Evolutionary conservation across 2,329 filamentous ascomycete species (phyloP), one percentile per base, ranked within the genome.

Genomic region (Nemania sp.): DNA sequence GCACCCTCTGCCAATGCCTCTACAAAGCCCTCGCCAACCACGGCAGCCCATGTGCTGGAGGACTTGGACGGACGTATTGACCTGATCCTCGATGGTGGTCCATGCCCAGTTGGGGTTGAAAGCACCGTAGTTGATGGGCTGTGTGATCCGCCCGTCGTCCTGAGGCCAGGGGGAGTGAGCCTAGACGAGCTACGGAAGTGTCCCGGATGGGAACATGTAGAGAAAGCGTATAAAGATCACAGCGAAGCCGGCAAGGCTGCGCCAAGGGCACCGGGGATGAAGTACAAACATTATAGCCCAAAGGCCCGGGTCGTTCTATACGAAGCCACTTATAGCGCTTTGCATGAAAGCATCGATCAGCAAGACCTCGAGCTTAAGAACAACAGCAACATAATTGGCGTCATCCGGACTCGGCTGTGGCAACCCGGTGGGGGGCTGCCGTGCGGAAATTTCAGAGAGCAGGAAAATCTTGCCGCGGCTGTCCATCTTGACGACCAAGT

Each of bases 201-300:
- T 71, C 79, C 83, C 0, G 94, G 94, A 0, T 99, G 95, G 94
- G 89, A 92, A 72, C 78, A 84, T 40, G 90, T 92, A 1, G 81
- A 83, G 63, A 86, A 89, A 60, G 94, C 85, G 11, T 98, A 97
- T 75, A 87, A 89, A 71, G 92, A 97, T 69, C 83, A 83, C 59
- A 86, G 86, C 15, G 86, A 91, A 69, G 81, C 85, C 18, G 88
- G 85, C 5, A 85, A 84, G 52, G 61, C 64, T n/a, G 82, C 83
- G 10, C 95, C 95, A 0, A 83, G 91, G 58, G 95, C 95, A 0
- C 95, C 95, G 0, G 95, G 95, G 1, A 99, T 99, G 95, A 99
- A 99, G 77, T 99, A 99, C 74, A 91, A 95, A 73, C 95, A 99
- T 74, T 99, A 99, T 72, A 96, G 93, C 45, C 95, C 95, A 1